Base-by-base conservation (phyloP, 148 eudicot species). In the Camellia granthamiana region DNA sequence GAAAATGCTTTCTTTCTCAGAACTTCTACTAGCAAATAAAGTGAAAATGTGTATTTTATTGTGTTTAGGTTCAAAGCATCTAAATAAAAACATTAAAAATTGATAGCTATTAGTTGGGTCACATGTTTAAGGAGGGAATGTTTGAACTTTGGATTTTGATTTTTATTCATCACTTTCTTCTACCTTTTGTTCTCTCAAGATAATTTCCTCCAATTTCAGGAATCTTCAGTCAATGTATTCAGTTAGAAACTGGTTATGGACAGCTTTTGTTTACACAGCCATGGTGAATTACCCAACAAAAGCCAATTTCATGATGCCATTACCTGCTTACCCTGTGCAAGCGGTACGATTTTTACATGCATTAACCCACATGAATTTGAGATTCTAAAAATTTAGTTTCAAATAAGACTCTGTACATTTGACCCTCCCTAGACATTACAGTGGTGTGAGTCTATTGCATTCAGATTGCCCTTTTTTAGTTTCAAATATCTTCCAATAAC, bases 221-320 rank as follows among this genome's bases (percentile, higher is more conserved):
- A 51, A 76, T 49, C 72, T 87, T 16, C 52, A 77, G 21, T 85
- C 84, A 15, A 64, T 73, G n/a, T 65, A 83, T 69, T 77, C 86
- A 2, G 90, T 81, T 4, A 47, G 77, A 41, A 72, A 83, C 69
- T 87, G 90, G 90, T 76, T 87, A 55, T 78, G 82, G 87, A 61
- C 71, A 55, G 90, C 90, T 59, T 85, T 87, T 83, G 86, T 85
- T 16, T 87, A 87, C 78, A 85, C 90, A 62, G 83, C 90, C 58
- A 87, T 87, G 90, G 82, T 85, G 76, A 87, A 87, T 87, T 87
- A 87, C 74, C 88, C 87, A 1, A 85, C 84, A 1, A 77, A 78
- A 76, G 84, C 90, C 73, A 87, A 85, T 55, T 87, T 87, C 51
- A 60, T 85, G 86, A 87, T 55, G 84, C 90, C 87, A 71, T 81